A percentile compares a stretch with the other conserved stretches of the same genome.
Conservation (phyloP, 163 green algal species). For the Scenedesmus sp. region DNA sequence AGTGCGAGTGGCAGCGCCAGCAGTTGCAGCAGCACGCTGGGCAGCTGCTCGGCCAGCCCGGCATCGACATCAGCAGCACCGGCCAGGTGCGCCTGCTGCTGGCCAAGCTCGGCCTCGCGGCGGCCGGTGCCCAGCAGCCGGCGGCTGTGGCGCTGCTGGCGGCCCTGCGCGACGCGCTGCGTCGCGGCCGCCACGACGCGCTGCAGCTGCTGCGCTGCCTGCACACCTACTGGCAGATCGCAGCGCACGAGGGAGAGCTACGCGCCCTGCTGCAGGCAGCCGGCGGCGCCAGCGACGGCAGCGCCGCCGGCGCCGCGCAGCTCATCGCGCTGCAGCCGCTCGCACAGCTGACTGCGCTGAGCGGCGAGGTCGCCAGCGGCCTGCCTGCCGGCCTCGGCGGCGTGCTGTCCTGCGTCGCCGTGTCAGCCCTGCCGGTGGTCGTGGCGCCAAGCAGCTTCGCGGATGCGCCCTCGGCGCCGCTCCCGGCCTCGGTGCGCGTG, state of each 20-base stretch:
- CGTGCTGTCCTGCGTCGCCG: too few relatives aligned
- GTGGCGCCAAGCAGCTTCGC: too few relatives aligned
- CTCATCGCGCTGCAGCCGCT: background rate
- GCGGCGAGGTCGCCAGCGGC: background rate
- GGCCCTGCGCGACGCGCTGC: background rate
- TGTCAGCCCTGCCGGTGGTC: too few relatives aligned
- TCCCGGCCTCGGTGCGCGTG: too few relatives aligned
- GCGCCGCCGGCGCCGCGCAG: background rate
- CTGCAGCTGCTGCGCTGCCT: background rate
- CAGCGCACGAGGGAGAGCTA: background rate
- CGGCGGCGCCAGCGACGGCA: background rate
- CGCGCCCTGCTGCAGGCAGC: background rate
- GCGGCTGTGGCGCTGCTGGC: background rate
- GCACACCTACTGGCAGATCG: background rate
- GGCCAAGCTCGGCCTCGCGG: background rate
- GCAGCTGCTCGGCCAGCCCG: background rate
- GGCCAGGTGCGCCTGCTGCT: background rate
- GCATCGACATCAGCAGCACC: background rate
- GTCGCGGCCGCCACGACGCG: background rate
- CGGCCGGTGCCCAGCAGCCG: background rate
- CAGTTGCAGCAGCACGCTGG: constrained; percentile 8
- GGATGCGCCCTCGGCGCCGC: too few relatives aligned
- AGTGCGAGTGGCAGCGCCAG: background rate
- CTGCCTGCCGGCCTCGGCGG: background rate
- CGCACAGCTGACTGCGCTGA: background rate